These are phyloP conservation scores for Colletotrichum somersetense DNA, from an alignment of 2,329 filamentous ascomycete genomes.

Conservation along the genomic window DNA sequence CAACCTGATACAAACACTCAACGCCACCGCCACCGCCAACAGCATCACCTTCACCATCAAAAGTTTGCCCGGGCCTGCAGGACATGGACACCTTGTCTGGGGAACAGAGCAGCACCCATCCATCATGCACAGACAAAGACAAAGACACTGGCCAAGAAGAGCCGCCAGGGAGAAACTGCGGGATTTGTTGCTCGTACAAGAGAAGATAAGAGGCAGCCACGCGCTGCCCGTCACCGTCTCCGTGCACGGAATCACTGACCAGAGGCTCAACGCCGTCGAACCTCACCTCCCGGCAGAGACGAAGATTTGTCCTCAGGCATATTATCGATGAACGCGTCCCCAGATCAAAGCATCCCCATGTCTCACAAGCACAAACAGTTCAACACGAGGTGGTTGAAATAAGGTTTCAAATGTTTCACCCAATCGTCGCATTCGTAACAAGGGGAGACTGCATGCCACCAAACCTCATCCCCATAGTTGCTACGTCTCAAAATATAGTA, in stretches of 20 bases:
- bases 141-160: too few species aligned
- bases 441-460: conserved; percentile 18
- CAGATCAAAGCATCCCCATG: not conserved
- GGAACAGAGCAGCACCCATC: too few species aligned
- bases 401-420: conserved; percentile 20
- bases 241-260: not conserved
- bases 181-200: not conserved
- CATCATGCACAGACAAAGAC: too few species aligned
- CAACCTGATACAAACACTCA: not conserved
- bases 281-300: not conserved
- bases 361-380: not conserved
- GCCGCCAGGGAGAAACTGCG: not conserved
- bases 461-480: conserved; percentile 41
- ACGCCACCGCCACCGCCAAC: not conserved
- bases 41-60: not conserved
- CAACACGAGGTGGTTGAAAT: conserved; percentile 3
- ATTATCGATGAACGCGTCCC: too few species aligned
- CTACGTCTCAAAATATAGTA: conserved; percentile 18
- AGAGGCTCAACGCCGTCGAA: not conserved
- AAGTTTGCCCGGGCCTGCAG: not conserved
- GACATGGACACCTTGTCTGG: too few species aligned
- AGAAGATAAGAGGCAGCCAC: not conserved
- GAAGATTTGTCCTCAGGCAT: too few species aligned
- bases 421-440: conserved; percentile 21
- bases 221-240: not conserved